phyloP scores from a whole-genome alignment of 352 stramenopile genomes.

The Lagenidium giganteum region DNA sequence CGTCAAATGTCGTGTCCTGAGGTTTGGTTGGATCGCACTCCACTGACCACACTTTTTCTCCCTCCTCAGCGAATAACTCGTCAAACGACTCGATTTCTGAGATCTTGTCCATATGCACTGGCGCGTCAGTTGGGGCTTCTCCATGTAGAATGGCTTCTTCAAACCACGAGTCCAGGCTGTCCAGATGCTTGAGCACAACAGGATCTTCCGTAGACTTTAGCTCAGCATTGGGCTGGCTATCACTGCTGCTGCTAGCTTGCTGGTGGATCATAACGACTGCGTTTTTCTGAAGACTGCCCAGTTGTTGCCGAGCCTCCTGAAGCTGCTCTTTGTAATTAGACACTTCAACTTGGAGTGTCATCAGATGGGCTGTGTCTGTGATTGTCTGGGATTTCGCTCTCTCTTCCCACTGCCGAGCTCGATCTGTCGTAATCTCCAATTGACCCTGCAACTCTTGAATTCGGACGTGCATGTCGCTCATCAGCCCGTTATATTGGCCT shows the following conservation, averaged over 20 bases:
- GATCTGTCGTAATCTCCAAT: constrained; percentile 9
- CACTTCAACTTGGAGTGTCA: background rate
- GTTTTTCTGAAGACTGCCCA: too few species aligned
- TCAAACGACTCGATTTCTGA: constrained; percentile 4
- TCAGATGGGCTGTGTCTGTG: background rate
- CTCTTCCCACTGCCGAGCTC: constrained; percentile 2
- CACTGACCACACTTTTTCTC: constrained; percentile 16
- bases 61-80: constrained; percentile 9
- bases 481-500: constrained; percentile 16
- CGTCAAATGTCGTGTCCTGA: background rate
- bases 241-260: constrained; percentile 5
- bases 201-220: too few species aligned
- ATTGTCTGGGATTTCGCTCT: background rate
- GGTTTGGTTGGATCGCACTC: constrained; percentile 3
- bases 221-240: too few species aligned
- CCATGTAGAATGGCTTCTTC: constrained; percentile 27
- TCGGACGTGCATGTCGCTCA: constrained; percentile 18
- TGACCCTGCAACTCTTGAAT: constrained; percentile 20
- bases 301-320: too few species aligned
- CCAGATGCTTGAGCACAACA: constrained; percentile 36
- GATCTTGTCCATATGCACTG: constrained; percentile 12
- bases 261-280: background rate
- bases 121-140: constrained; percentile 8
- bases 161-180: constrained; percentile 50
- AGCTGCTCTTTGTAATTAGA: background rate